phyloP scores from a whole-genome alignment of 2,329 filamentous ascomycete species.

The Coleophoma eucalyptorum region DNA sequence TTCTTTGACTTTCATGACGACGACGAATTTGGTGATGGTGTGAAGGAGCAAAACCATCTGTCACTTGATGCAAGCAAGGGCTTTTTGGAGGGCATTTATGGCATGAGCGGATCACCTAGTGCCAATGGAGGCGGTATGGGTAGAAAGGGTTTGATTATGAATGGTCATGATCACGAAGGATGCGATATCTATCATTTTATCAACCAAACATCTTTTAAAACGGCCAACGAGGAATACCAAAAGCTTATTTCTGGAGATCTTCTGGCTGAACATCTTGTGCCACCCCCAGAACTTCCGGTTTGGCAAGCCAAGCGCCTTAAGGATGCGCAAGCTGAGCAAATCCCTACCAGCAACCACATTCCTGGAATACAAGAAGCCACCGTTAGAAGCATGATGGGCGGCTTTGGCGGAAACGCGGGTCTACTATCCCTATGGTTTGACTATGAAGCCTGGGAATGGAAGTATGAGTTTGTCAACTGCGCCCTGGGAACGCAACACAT shows the following conservation, averaged over 20 bases:
- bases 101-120: slow-evolving; percentile 60
- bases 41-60: slow-evolving; percentile 90
- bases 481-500: slow-evolving; percentile 80
- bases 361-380: slow-evolving; percentile 84
- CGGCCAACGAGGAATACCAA: slow-evolving; percentile 5
- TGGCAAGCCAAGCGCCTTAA: slow-evolving; percentile 42
- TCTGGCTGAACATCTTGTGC: not conserved
- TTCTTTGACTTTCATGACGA: slow-evolving; percentile 74
- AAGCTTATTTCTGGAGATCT: not conserved
- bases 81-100: slow-evolving; percentile 81
- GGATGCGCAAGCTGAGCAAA: slow-evolving; percentile 35
- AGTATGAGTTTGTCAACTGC: slow-evolving; percentile 76
- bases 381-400: slow-evolving; percentile 97
- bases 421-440: slow-evolving; percentile 91
- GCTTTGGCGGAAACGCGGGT: slow-evolving; percentile 87
- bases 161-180: slow-evolving; percentile 92
- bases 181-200: slow-evolving; percentile 87
- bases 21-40: slow-evolving; percentile 57
- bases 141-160: slow-evolving; percentile 75
- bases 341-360: slow-evolving; percentile 38
- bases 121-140: slow-evolving; percentile 61
- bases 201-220: slow-evolving; percentile 47
- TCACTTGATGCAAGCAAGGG: slow-evolving; percentile 67
- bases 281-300: slow-evolving; percentile 11
- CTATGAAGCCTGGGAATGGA: slow-evolving; percentile 67